A percentile compares a stretch with the other conserved stretches of the same genome.
These are phyloP conservation scores for Lecanicillium sp. DNA, from an alignment of 2,329 filamentous ascomycete species.

Conservation along the genomic window DNA sequence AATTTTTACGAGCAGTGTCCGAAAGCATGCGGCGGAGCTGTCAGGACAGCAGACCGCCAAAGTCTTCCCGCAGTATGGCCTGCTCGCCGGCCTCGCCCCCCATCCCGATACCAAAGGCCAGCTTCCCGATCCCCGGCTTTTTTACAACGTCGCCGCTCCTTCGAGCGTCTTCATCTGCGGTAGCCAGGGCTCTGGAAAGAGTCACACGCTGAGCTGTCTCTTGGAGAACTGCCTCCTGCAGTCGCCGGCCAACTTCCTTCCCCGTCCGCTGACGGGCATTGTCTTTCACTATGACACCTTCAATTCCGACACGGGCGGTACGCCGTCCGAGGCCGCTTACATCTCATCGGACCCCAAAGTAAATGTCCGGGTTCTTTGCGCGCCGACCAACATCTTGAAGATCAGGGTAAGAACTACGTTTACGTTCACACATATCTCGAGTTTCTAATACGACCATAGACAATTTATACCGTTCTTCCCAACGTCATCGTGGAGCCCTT, in stretches of 20 bases:
- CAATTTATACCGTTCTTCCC: conserved; percentile 35
- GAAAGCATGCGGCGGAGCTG: conserved; percentile 14
- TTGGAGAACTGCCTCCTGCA: conserved; percentile 52
- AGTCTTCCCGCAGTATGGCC: conserved; percentile 24
- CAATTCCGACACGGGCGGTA: conserved; percentile 39
- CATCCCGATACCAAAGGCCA: not conserved
- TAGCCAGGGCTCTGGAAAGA: conserved; percentile 59
- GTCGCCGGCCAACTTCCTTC: conserved; percentile 38
- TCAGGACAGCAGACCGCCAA: not conserved
- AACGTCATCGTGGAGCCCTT: conserved; percentile 45
- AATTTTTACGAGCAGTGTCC: conserved; percentile 26
- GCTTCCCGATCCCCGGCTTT: conserved; percentile 28
- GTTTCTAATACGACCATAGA: conserved; percentile 19
- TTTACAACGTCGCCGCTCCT: conserved; percentile 43
- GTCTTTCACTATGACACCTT: conserved; percentile 62
- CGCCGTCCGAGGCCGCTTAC: conserved; percentile 55
- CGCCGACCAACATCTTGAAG: conserved; percentile 43
- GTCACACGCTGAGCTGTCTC: conserved; percentile 51
- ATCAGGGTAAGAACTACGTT: conserved; percentile 27
- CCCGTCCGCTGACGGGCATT: conserved; percentile 50
- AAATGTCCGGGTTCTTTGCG: conserved; percentile 47
- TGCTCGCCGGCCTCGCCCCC: conserved; percentile 5
- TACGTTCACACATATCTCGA: not conserved
- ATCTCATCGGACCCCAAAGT: conserved; percentile 39
- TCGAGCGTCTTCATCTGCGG: conserved; percentile 59